Evolutionary conservation across 2,329 filamentous ascomycete species (phyloP).

Genomic region (Grosmannia huntii): DNA sequence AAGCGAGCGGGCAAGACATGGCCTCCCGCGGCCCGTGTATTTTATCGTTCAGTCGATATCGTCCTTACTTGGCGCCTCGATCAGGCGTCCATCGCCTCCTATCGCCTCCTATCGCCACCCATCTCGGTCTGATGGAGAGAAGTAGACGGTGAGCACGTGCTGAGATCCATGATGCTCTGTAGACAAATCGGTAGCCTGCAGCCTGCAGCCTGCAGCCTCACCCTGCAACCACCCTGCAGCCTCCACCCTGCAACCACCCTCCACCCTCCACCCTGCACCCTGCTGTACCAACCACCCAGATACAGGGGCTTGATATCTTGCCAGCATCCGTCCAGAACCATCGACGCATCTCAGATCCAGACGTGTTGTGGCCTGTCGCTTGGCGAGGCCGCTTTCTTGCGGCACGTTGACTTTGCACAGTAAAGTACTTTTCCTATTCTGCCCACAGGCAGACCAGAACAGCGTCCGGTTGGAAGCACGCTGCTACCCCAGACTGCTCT

Average conservation of each 20-base stretch:
- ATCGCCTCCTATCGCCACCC: not conserved
- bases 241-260: not conserved
- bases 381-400: not conserved
- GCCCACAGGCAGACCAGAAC: too few species aligned
- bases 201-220: not conserved
- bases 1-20: slow-evolving; percentile 11
- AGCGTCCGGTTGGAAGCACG: not conserved
- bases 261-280: too few species aligned
- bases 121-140: not conserved
- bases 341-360: not conserved
- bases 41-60: not conserved
- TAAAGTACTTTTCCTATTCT: too few species aligned
- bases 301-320: not conserved
- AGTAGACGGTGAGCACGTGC: not conserved
- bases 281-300: not conserved
- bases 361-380: not conserved
- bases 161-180: not conserved
- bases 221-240: not conserved
- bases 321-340: not conserved
- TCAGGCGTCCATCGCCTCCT: too few species aligned
- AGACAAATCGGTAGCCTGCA: not conserved
- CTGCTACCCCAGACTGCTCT: not conserved
- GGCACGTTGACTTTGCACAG: too few species aligned
- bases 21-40: not conserved
- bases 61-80: too few species aligned